Evolutionary conservation across 225 moss, liverwort and hornwort species (phyloP), one percentile per base, ranked within the genome.

Genomic region (Bryoerythrophyllum caledonicum): DNA sequence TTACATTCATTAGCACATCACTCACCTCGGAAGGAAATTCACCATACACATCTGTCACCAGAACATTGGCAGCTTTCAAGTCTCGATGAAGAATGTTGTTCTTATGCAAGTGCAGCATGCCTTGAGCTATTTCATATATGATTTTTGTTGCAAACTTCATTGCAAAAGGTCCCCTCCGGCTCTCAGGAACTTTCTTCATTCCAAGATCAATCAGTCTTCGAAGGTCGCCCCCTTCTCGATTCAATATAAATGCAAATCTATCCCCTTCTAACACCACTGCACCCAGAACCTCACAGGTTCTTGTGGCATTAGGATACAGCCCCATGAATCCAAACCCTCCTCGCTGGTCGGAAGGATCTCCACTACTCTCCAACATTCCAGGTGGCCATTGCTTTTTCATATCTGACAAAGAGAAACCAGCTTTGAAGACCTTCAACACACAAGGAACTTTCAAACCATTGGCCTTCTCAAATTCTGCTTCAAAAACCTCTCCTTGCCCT

Each of bases 391-490:
- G 34, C 0, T 0, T 5, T 19, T 32, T 21, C 56, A 57, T 57
- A 0, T 44, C 25, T 19, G 6, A 2, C 5, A 64, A 6, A 10
- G 56, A 71, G 0, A 71, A 19, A n/a, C 10, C 9, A 0, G 16
- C 30, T 0, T 25, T 28, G 15, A 71, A 71, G 23, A 71, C 0
- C 78, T 78, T 57, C 34, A 71, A 8, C 23, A 71, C 34, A 14
- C 64, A 78, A 56, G 71, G 56, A 0, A 71, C 64, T 64, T 71
- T 71, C 12, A 25, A 15, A 1, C 44, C 40, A 28, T 62, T 40
- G 9, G 37, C 61, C 52, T 77, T 77, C n/a, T 77, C 53, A 0
- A 78, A 71, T 24, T 71, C 56, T 3, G 21, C 78, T 44, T 71
- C 64, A 43, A 71, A 71, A 5, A 71, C 24, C 23, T 64, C 43